Conservation (phyloP, 1,284 basidiomycete genomes). For the Porodaedalea pini region DNA sequence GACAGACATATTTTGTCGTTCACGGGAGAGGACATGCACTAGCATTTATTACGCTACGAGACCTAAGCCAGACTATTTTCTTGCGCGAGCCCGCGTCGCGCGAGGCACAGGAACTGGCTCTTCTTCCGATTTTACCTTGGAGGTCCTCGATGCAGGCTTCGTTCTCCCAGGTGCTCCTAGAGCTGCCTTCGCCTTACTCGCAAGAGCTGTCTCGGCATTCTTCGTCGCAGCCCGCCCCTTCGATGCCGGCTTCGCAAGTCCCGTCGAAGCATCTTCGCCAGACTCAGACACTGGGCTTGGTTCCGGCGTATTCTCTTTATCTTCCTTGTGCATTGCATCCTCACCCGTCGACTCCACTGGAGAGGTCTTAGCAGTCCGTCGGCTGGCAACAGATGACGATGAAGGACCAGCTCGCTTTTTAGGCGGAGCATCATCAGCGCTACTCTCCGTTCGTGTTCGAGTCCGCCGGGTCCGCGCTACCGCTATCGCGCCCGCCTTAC, state of each 20-base stretch:
- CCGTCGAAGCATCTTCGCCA: background rate
- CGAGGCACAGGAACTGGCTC: conserved; percentile 1
- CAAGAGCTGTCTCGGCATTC: background rate
- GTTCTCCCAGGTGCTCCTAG: background rate
- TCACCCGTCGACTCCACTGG: conserved; percentile 3
- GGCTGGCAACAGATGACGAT: background rate
- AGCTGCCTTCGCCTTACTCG: background rate
- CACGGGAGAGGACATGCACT: too few relatives aligned
- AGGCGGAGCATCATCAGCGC: conserved; percentile 8
- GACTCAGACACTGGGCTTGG: conserved; percentile 11
- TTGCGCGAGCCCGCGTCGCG: conserved; percentile 10
- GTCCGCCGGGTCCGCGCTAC: conserved; percentile 4
- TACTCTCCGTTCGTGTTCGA: conserved; percentile 5
- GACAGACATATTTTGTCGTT: too few relatives aligned
- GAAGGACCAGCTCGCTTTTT: conserved; percentile 5
- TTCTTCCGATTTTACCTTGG: conserved; percentile 11
- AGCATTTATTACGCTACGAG: too few relatives aligned
- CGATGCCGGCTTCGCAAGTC: background rate
- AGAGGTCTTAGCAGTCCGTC: background rate
- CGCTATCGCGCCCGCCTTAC: background rate
- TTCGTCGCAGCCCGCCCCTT: conserved; percentile 1
- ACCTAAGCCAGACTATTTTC: conserved; percentile 2
- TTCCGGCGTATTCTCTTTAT: conserved; percentile 43
- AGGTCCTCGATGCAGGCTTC: background rate
- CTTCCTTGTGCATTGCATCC: conserved; percentile 23